Percentiles rank a stretch among this genome's conserved stretches.
phyloP scores from a whole-genome alignment of 129 eudicot genomes.

The Artemisia argyi region DNA sequence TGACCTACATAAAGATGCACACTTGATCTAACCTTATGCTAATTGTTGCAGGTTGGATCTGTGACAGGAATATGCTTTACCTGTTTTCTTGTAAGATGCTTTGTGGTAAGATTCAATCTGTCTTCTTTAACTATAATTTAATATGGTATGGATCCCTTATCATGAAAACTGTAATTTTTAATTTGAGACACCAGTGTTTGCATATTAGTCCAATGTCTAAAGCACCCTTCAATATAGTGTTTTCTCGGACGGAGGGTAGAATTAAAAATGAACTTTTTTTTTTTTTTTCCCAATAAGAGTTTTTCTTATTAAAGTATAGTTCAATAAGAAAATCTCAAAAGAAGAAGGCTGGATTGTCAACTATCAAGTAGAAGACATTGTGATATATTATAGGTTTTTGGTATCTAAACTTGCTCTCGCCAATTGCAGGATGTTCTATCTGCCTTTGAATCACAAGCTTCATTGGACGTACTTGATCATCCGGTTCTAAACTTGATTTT shows the following conservation, averaged over 20 bases:
- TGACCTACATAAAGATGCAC: too few relatives aligned
- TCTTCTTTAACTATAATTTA: background rate
- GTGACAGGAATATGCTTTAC: conserved; percentile 84
- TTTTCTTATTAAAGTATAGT: too few relatives aligned
- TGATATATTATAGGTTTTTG: too few relatives aligned
- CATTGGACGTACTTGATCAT: conserved; percentile 53
- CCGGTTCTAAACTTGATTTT: too few relatives aligned
- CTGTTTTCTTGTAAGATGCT: conserved; percentile 80
- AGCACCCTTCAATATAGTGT: background rate
- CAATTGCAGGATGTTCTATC: too few relatives aligned
- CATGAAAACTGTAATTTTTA: background rate
- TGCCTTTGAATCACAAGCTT: conserved; percentile 45
- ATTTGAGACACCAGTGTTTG: conserved; percentile 1
- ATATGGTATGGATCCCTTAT: background rate
- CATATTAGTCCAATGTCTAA: conserved; percentile 1
- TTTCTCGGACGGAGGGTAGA: too few relatives aligned
- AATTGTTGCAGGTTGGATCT: conserved; percentile 75
- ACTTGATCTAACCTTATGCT: conserved; percentile 9
- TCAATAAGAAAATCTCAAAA: too few relatives aligned
- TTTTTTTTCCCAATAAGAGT: too few relatives aligned
- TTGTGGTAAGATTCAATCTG: conserved; percentile 56
- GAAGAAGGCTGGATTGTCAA: too few relatives aligned
- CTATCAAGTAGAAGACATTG: too few relatives aligned
- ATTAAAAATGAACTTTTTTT: too few relatives aligned
- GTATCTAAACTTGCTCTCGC: too few relatives aligned